A percentile compares a stretch with the other conserved stretches of the same genome.
phyloP scores from a whole-genome alignment of 73 alveolate genomes.

The Symbiodinium pilosum region DNA sequence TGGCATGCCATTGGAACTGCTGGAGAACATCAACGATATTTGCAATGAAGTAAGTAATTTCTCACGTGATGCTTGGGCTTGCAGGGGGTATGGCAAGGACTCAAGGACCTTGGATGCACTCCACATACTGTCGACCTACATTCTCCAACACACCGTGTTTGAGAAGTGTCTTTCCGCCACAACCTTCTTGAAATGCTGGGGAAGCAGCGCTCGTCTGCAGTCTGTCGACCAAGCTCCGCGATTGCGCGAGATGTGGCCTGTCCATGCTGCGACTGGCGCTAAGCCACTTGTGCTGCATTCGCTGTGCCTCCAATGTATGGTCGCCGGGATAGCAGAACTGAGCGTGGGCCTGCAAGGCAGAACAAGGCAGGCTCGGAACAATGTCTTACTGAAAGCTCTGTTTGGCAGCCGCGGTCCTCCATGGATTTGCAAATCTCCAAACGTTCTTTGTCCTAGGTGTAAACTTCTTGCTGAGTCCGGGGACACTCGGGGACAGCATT shows the following conservation, averaged over 20 bases:
- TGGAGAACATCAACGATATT: too few relatives aligned
- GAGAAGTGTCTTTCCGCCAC: neutral
- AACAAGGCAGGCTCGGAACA: neutral
- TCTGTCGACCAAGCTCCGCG: slow-evolving; percentile 53
- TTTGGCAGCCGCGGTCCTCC: neutral
- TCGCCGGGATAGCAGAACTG: slow-evolving; percentile 77
- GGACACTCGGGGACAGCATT: too few relatives aligned
- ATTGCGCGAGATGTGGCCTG: slow-evolving; percentile 55
- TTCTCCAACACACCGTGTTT: neutral
- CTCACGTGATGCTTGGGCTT: too few relatives aligned
- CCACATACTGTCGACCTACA: neutral
- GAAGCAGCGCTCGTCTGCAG: slow-evolving; percentile 39
- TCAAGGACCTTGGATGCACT: too few relatives aligned
- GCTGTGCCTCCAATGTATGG: slow-evolving; percentile 38
- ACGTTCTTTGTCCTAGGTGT: slow-evolving; percentile 71
- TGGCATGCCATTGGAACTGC: too few relatives aligned
- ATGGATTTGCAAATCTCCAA: slow-evolving; percentile 57
- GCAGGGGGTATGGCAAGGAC: too few relatives aligned
- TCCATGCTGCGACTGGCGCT: neutral
- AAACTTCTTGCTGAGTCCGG: too few relatives aligned
- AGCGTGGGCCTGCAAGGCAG: slow-evolving; percentile 37
- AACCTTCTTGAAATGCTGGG: neutral
- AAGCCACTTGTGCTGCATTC: neutral
- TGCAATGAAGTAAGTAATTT: too few relatives aligned
- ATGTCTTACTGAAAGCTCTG: neutral